Percentiles rank a stretch among this genome's conserved stretches.
Evolutionary conservation across 2,329 filamentous ascomycete species (phyloP).

Genomic region (Fusarium brachygibbosum): DNA sequence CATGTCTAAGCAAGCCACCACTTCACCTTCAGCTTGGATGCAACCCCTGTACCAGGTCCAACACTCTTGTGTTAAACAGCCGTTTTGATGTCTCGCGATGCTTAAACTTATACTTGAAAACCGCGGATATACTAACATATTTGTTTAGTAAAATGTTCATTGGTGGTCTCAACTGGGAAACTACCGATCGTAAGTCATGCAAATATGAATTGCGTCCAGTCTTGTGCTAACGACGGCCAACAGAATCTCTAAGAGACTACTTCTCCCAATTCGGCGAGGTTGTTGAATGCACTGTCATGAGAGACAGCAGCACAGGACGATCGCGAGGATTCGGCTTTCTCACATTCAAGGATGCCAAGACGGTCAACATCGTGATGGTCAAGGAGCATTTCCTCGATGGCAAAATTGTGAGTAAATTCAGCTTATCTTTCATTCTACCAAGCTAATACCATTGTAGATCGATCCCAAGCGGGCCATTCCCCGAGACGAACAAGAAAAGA

Average conservation of each 20-base stretch:
- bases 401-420: conserved; percentile 82
- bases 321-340: conserved; percentile 97
- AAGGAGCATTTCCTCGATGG: conserved; percentile 98
- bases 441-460: conserved; percentile 71
- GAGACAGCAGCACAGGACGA: conserved; percentile 91
- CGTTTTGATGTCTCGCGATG: conserved; percentile 15
- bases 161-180: conserved; percentile 98
- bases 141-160: conserved; percentile 96
- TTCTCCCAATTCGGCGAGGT: conserved; percentile 99
- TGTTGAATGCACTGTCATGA: conserved; percentile 98
- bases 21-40: conserved; percentile 36
- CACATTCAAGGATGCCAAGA: conserved; percentile 97
- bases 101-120: conserved; percentile 10
- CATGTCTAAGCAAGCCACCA: conserved; percentile 44
- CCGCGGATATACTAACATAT: conserved; percentile 37
- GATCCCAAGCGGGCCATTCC: conserved; percentile 98
- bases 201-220: not conserved
- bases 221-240: conserved; percentile 23
- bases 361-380: conserved; percentile 99
- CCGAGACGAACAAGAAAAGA: conserved; percentile 97
- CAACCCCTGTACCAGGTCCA: conserved; percentile 24
- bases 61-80: conserved; percentile 18
- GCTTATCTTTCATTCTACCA: not conserved
- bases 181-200: conserved; percentile 86
- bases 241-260: conserved; percentile 96